Conservation (phyloP, 176 grass and related monocot genomes). For the Themeda triandra region DNA sequence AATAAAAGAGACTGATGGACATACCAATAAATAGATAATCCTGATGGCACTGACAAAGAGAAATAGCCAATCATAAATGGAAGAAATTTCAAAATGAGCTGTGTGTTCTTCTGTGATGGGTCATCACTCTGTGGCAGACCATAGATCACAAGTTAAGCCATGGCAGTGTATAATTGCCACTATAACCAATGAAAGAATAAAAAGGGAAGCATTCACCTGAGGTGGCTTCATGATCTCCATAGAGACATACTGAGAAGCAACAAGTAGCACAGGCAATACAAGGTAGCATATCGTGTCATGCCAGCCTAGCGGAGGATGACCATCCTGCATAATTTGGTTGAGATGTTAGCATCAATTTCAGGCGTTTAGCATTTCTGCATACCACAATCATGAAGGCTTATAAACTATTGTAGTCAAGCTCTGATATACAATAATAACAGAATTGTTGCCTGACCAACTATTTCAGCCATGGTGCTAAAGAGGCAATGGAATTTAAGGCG, state of each 20-base stretch:
- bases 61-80: slow-evolving; percentile 97
- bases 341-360: neutral
- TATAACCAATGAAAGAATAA: neutral
- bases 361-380: neutral
- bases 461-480: neutral
- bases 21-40: slow-evolving; percentile 98
- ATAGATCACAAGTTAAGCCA: slow-evolving; percentile 18
- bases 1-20: slow-evolving; percentile 14
- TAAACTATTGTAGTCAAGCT: neutral
- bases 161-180: neutral
- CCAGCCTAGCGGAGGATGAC: slow-evolving; percentile 95
- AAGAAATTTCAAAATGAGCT: slow-evolving; percentile 92
- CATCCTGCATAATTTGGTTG: slow-evolving; percentile 63
- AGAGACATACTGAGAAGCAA: slow-evolving; percentile 84
- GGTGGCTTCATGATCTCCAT: slow-evolving; percentile 99
- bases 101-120: slow-evolving; percentile 78
- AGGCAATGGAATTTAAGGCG: neutral
- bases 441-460: neutral
- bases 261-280: slow-evolving; percentile 97
- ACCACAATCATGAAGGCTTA: neutral
- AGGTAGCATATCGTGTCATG: slow-evolving; percentile 75
- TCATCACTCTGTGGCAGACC: slow-evolving; percentile 74
- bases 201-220: slow-evolving; percentile 46
- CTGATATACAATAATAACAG: neutral
- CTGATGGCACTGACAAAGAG: slow-evolving; percentile 90